phyloP scores from a whole-genome alignment of 495 filamentous ascomycete species.

The Penicillium argentinense region DNA sequence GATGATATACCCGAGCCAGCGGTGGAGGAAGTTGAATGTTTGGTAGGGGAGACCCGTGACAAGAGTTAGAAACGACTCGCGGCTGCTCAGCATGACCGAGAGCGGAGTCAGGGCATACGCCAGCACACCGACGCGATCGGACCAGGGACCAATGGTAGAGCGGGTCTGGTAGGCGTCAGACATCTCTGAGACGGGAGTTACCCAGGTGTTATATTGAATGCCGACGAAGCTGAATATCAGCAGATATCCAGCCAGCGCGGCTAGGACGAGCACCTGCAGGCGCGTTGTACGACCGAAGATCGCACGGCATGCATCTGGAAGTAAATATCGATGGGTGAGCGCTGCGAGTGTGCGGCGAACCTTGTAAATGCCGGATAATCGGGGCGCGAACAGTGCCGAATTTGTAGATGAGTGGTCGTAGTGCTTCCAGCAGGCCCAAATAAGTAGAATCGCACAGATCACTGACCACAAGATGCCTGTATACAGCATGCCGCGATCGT shows the following conservation, averaged over 20 bases:
- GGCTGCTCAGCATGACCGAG: conserved; percentile 55
- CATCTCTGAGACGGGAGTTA: conserved; percentile 53
- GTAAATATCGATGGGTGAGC: conserved; percentile 26
- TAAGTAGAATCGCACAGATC: conserved; percentile 49
- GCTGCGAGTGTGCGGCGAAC: conserved; percentile 15
- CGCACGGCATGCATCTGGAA: conserved; percentile 36
- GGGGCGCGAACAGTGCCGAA: background rate
- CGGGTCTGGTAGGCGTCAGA: conserved; percentile 53
- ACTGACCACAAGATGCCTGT: conserved; percentile 60
- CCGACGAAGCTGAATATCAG: conserved; percentile 64
- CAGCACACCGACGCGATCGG: conserved; percentile 60
- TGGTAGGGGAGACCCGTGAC: conserved; percentile 67
- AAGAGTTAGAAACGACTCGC: conserved; percentile 60
- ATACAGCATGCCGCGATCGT: conserved; percentile 61
- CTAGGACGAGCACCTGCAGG: conserved; percentile 51
- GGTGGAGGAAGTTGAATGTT: conserved; percentile 68
- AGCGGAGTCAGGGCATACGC: conserved; percentile 68
- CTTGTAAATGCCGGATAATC: conserved; percentile 8
- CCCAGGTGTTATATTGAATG: conserved; percentile 57
- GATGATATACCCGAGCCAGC: conserved; percentile 65
- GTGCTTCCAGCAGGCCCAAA: conserved; percentile 38
- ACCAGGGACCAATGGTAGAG: conserved; percentile 58
- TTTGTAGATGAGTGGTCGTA: conserved; percentile 7
- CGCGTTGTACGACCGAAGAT: conserved; percentile 41
- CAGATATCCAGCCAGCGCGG: conserved; percentile 51